Conservation (phyloP, 2,329 filamentous ascomycete genomes). For the Colletotrichum sp. region DNA sequence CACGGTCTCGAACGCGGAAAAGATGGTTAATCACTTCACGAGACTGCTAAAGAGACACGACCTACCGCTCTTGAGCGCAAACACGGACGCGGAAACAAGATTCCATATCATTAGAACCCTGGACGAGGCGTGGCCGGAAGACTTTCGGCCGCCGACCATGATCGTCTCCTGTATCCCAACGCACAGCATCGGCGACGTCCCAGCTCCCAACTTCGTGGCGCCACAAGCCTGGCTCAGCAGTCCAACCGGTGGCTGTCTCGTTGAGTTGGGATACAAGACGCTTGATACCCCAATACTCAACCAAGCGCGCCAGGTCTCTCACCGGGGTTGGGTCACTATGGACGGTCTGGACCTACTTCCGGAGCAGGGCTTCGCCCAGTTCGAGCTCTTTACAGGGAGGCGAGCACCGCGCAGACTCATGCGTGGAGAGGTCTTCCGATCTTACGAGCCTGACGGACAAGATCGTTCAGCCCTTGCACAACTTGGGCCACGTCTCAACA, state of each 20-base stretch:
- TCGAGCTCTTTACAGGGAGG: conserved; percentile 79
- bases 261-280: conserved; percentile 78
- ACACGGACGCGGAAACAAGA: conserved; percentile 37
- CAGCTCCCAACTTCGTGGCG: conserved; percentile 73
- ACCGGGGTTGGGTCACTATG: conserved; percentile 74
- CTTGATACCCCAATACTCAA: conserved; percentile 73
- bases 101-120: conserved; percentile 65
- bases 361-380: conserved; percentile 82
- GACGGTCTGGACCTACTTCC: conserved; percentile 78
- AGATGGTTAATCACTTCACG: conserved; percentile 74
- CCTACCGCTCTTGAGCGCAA: conserved; percentile 45
- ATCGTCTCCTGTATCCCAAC: conserved; percentile 80
- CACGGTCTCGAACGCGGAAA: conserved; percentile 69
- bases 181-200: conserved; percentile 66
- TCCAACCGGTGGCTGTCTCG: conserved; percentile 75
- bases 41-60: conserved; percentile 51
- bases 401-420: conserved; percentile 73
- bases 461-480: conserved; percentile 43
- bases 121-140: conserved; percentile 68
- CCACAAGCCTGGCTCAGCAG: conserved; percentile 74
- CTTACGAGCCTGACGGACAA: conserved; percentile 45
- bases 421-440: conserved; percentile 65
- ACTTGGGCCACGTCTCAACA: conserved; percentile 43
- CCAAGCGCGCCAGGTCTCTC: conserved; percentile 66
- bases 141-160: conserved; percentile 70